Percentiles rank a stretch among this genome's conserved stretches.
Evolutionary conservation across 208 protist species (phyloP).

Genomic region (Wallacemonas rigidus): DNA sequence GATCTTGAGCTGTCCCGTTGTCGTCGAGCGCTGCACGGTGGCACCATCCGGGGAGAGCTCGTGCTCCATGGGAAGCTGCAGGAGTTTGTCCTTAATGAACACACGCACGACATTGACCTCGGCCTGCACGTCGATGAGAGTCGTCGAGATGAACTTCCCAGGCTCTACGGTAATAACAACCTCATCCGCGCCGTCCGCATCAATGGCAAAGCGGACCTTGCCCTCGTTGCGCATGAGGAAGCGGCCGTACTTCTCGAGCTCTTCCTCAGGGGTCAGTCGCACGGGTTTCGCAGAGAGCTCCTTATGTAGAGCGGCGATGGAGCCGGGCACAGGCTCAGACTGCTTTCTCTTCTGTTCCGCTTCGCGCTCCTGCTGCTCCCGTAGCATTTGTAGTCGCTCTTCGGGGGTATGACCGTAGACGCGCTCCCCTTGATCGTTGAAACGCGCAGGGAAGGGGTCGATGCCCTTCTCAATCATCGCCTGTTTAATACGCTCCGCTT

Average conservation of each 20-base stretch:
- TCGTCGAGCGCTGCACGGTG: constrained; percentile 72
- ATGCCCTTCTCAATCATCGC: constrained; percentile 74
- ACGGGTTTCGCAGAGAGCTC: constrained; percentile 49
- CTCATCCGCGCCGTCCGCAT: constrained; percentile 49
- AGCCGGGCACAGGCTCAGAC: constrained; percentile 38
- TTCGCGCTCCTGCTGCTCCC: constrained; percentile 78
- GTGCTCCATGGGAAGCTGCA: constrained; percentile 88
- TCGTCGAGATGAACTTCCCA: constrained; percentile 94
- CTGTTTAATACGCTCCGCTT: constrained; percentile 69
- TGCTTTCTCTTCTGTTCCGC: constrained; percentile 37
- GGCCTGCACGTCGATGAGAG: constrained; percentile 91
- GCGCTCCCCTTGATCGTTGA: constrained; percentile 89
- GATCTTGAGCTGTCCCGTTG: constrained; percentile 85
- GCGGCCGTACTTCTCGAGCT: constrained; percentile 85
- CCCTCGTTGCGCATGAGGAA: constrained; percentile 93
- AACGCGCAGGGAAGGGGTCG: constrained; percentile 78
- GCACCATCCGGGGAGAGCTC: constrained; percentile 73
- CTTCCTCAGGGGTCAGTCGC: constrained; percentile 82
- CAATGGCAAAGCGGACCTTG: constrained; percentile 84
- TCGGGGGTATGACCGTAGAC: constrained; percentile 91
- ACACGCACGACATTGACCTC: constrained; percentile 93
- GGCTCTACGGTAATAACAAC: constrained; percentile 87
- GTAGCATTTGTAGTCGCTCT: constrained; percentile 87
- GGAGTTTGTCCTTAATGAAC: constrained; percentile 92
- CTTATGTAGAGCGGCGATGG: constrained; percentile 62